A percentile compares a stretch with the other conserved stretches of the same genome.
Evolutionary conservation across 2,329 filamentous ascomycete species (phyloP).

Genomic region (Alternaria sp.): DNA sequence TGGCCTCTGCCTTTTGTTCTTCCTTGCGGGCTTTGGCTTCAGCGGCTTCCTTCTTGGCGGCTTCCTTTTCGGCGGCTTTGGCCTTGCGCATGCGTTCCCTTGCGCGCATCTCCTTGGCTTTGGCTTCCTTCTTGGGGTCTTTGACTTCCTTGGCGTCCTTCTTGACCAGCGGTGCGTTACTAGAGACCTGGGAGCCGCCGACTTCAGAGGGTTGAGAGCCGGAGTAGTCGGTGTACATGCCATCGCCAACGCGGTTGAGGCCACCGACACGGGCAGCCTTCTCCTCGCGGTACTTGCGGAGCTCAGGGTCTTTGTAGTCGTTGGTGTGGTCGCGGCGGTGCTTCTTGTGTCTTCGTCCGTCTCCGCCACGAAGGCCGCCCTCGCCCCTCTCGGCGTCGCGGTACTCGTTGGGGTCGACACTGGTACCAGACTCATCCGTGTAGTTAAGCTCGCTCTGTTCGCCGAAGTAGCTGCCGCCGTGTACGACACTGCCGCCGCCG

Average conservation of each 20-base stretch:
- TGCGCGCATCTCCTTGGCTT: slow-evolving; percentile 46
- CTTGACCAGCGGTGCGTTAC: slow-evolving; percentile 51
- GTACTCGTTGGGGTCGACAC: slow-evolving; percentile 51
- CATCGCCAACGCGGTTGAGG: slow-evolving; percentile 82
- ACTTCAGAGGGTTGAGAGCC: slow-evolving; percentile 68
- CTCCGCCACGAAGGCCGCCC: slow-evolving; percentile 50
- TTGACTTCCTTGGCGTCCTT: slow-evolving; percentile 45
- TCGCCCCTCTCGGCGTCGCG: slow-evolving; percentile 51
- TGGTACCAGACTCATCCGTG: slow-evolving; percentile 54
- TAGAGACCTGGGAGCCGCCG: slow-evolving; percentile 51
- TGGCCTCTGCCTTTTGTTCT: slow-evolving; percentile 45
- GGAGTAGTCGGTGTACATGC: slow-evolving; percentile 79
- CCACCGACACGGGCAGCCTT: slow-evolving; percentile 86
- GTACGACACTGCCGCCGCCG: slow-evolving; percentile 82
- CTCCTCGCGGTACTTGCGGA: slow-evolving; percentile 85
- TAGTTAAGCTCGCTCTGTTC: slow-evolving; percentile 49
- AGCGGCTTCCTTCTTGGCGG: slow-evolving; percentile 38
- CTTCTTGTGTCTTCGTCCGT: slow-evolving; percentile 50
- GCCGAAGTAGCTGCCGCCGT: slow-evolving; percentile 62
- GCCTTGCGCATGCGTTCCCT: slow-evolving; percentile 62
- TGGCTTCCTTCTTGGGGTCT: slow-evolving; percentile 49
- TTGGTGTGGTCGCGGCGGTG: slow-evolving; percentile 62
- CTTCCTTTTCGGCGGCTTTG: slow-evolving; percentile 47
- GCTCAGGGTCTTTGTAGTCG: slow-evolving; percentile 62
- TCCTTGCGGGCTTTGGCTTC: slow-evolving; percentile 54